phyloP scores from a whole-genome alignment of 768 basidiomycete genomes.

The Auricularia cornea region DNA sequence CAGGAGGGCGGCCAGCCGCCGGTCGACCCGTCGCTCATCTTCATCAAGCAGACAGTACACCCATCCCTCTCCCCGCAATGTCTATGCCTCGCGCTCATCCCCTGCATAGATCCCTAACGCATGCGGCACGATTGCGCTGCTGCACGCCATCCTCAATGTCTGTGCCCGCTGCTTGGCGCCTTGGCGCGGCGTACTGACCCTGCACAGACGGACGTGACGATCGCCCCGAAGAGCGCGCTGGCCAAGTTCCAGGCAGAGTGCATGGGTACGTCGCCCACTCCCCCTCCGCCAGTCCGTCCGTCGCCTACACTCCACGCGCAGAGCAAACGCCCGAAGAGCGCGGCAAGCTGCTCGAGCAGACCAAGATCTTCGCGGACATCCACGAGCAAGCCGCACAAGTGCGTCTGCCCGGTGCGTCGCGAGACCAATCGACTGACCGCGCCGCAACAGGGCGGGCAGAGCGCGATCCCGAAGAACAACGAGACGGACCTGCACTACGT shows the following conservation, averaged over 20 bases:
- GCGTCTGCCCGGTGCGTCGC: conserved; percentile 24
- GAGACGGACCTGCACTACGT: conserved; percentile 82
- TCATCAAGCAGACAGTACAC: conserved; percentile 84
- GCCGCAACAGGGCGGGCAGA: not conserved
- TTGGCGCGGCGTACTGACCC: not conserved
- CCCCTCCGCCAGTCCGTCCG: not conserved
- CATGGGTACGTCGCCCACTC: conserved; percentile 33
- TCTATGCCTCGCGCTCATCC: not conserved
- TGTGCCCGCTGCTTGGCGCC: conserved; percentile 15
- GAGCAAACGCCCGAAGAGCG: conserved; percentile 66
- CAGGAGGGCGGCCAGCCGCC: conserved; percentile 33
- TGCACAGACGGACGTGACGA: conserved; percentile 46
- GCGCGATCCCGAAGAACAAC: conserved; percentile 46
- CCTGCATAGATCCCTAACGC: conserved; percentile 64
- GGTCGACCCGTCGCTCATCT: conserved; percentile 62
- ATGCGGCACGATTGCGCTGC: conserved; percentile 80
- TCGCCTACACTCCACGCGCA: conserved; percentile 17
- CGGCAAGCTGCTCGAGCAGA: conserved; percentile 65
- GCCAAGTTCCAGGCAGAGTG: conserved; percentile 58
- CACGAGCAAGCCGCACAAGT: conserved; percentile 53
- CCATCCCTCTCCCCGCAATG: not conserved
- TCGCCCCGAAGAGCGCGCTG: conserved; percentile 50
- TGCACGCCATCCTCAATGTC: conserved; percentile 80
- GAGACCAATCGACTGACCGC: conserved; percentile 41
- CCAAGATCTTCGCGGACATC: conserved; percentile 66